Evolutionary conservation across 164 flowering plant genomes (phyloP).

Genomic region (Berberis thunbergii): DNA sequence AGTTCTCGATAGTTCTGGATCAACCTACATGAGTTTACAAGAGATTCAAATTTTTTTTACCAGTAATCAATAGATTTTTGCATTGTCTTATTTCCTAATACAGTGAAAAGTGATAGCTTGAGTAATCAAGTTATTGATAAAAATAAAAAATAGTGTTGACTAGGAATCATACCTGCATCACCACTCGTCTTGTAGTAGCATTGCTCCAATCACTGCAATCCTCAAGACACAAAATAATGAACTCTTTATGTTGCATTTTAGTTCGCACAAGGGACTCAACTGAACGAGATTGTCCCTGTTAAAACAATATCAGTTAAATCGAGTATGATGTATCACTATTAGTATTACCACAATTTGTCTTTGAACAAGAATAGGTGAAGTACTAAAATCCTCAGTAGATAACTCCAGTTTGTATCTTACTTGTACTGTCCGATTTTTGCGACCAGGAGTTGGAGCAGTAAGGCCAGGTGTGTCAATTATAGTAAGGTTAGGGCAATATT

Average conservation of each 20-base stretch:
- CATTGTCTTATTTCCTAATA: not conserved
- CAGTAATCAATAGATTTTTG: not conserved
- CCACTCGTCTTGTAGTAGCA: slow-evolving; percentile 90
- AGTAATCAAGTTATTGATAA: no score
- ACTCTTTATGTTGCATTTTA: slow-evolving; percentile 94
- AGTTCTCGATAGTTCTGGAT: slow-evolving; percentile 93
- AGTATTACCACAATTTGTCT: no score
- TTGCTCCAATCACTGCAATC: slow-evolving; percentile 99
- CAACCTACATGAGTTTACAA: slow-evolving; percentile 38
- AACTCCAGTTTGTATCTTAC: slow-evolving; percentile 16
- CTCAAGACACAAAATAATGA: slow-evolving; percentile 93
- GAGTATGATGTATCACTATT: no score
- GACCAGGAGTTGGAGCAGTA: slow-evolving; percentile 94
- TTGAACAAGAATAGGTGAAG: no score
- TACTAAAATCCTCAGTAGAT: not conserved
- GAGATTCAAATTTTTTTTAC: not conserved
- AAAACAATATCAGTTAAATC: not conserved
- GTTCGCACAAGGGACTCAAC: slow-evolving; percentile 90
- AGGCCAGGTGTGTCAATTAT: slow-evolving; percentile 97
- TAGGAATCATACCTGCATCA: slow-evolving; percentile 66
- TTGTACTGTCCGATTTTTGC: slow-evolving; percentile 70
- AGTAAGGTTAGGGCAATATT: slow-evolving; percentile 88
- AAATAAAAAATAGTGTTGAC: not conserved
- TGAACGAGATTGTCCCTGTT: slow-evolving; percentile 81
- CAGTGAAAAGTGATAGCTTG: not conserved